A percentile compares a stretch with the other conserved stretches of the same genome.
phyloP scores from a whole-genome alignment of 1,139 yeast species.

The Barnettozyma hawaiiensis region DNA sequence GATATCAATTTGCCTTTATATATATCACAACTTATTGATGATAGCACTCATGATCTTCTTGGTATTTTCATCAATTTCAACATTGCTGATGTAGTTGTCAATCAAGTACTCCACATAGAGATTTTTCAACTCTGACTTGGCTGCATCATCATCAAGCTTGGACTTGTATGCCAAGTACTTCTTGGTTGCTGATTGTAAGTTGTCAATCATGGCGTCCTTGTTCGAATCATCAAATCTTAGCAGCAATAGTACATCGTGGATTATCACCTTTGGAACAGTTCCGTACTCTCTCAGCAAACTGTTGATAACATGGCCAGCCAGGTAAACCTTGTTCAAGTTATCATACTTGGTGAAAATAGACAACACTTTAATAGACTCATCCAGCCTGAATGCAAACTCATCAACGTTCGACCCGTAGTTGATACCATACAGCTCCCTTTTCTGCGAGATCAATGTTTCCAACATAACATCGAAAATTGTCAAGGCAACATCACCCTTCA shows the following conservation, averaged over 20 bases:
- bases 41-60: constrained; percentile 30
- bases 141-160: constrained; percentile 34
- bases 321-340: constrained; percentile 62
- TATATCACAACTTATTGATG: constrained; percentile 29
- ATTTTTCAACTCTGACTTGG: constrained; percentile 39
- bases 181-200: constrained; percentile 64
- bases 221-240: constrained; percentile 46
- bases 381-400: constrained; percentile 35
- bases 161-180: constrained; percentile 58
- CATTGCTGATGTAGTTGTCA: constrained; percentile 28
- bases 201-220: constrained; percentile 43
- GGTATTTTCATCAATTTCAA: constrained; percentile 28
- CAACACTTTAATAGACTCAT: constrained; percentile 44
- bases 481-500: constrained; percentile 83
- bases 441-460: constrained; percentile 41
- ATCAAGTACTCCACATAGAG: constrained; percentile 38
- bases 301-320: constrained; percentile 58
- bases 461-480: constrained; percentile 74
- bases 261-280: constrained; percentile 32
- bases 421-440: constrained; percentile 16
- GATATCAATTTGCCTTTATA: too few species aligned
- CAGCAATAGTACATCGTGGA: constrained; percentile 62
- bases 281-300: constrained; percentile 34
- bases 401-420: constrained; percentile 23
- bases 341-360: constrained; percentile 58